These are phyloP conservation scores for Neoboletus subvelutipes DNA, from an alignment of 768 basidiomycete genomes.

Conservation along the genomic window DNA sequence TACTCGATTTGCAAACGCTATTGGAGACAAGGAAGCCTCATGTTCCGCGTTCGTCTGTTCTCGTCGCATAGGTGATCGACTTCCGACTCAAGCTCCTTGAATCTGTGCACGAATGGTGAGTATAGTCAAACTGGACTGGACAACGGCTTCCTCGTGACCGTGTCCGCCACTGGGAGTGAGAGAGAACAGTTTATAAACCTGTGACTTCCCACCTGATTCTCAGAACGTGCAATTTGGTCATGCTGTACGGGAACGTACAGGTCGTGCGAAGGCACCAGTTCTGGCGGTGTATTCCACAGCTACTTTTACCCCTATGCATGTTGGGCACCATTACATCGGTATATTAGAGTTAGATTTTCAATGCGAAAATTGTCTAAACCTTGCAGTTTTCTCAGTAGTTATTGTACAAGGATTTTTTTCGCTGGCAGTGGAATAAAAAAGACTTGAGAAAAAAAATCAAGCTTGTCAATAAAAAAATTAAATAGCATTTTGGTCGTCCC, in stretches of 20 bases:
- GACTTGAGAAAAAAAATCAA: too few species aligned
- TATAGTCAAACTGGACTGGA: constrained; percentile 51
- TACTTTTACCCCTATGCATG: too few species aligned
- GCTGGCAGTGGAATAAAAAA: too few species aligned
- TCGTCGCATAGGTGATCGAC: constrained; percentile 6
- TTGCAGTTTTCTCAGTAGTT: too few species aligned
- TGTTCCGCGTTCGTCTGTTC: constrained; percentile 7
- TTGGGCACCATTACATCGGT: too few species aligned
- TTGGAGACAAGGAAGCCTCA: neutral
- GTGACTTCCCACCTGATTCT: neutral
- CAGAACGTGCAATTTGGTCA: neutral
- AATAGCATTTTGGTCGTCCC: too few species aligned
- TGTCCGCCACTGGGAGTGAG: constrained; percentile 56
- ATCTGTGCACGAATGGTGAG: constrained; percentile 43
- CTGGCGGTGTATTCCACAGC: too few species aligned
- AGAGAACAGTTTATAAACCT: neutral
- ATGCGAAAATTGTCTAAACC: too few species aligned
- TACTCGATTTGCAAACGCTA: neutral
- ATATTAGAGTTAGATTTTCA: too few species aligned
- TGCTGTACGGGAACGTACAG: neutral
- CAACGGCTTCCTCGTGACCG: constrained; percentile 40
- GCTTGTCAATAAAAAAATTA: too few species aligned
- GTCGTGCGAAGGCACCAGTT: neutral
- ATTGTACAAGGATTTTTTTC: too few species aligned
- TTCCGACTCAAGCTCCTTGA: constrained; percentile 27